Conservation (phyloP, 306 rosid genomes). For the Dalbergia cultrata region DNA sequence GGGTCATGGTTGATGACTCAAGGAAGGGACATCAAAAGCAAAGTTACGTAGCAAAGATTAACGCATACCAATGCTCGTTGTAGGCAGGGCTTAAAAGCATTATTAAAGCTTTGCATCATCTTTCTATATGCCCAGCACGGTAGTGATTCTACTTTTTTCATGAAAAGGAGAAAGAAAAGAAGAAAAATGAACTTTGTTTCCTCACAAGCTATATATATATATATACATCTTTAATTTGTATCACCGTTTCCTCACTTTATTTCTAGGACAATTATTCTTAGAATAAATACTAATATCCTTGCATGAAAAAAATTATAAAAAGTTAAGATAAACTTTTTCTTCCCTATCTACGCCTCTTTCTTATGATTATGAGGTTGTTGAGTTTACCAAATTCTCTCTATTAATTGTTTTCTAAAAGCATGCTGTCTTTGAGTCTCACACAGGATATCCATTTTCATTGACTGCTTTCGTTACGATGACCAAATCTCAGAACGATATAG, state of each 20-base stretch:
- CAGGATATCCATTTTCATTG: slow-evolving; percentile 36
- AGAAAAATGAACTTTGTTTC: slow-evolving; percentile 55
- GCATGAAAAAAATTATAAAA: background rate
- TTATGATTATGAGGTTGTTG: slow-evolving; percentile 41
- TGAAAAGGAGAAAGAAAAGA: slow-evolving; percentile 54
- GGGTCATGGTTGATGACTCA: slow-evolving; percentile 53
- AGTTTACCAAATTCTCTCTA: slow-evolving; percentile 40
- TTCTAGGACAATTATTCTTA: slow-evolving; percentile 43
- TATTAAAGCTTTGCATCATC: slow-evolving; percentile 78
- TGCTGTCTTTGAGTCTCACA: slow-evolving; percentile 34
- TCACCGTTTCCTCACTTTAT: slow-evolving; percentile 47
- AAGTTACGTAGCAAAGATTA: slow-evolving; percentile 61
- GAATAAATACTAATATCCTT: slow-evolving; percentile 34
- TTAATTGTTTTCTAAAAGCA: slow-evolving; percentile 26
- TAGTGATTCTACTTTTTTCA: slow-evolving; percentile 74
- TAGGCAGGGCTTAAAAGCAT: slow-evolving; percentile 53
- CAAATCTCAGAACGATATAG: slow-evolving; percentile 41
- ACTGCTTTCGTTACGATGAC: slow-evolving; percentile 44
- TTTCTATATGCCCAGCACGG: slow-evolving; percentile 66
- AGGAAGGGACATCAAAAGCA: slow-evolving; percentile 64
- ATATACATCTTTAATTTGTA: slow-evolving; percentile 29
- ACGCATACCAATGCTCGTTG: slow-evolving; percentile 66
- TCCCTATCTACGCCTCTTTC: slow-evolving; percentile 32
- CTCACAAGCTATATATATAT: slow-evolving; percentile 45
- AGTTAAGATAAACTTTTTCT: background rate